Evolutionary conservation across 2,329 filamentous ascomycete genomes (phyloP).

Genomic region (Phialophora chinensis): DNA sequence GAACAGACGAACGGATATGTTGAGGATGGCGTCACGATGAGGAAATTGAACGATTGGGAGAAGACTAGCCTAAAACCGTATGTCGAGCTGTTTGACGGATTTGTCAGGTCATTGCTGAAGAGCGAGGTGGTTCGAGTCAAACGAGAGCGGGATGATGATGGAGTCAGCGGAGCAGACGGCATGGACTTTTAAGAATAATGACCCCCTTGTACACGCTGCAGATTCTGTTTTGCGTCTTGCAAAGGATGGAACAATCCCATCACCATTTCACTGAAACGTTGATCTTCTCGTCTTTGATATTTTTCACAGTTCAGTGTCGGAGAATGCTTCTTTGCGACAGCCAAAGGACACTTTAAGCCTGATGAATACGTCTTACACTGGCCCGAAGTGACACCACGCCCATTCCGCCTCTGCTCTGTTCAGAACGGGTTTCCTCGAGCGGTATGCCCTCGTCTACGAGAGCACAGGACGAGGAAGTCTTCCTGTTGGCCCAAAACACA

Average conservation of each 20-base stretch:
- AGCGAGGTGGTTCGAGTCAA: constrained; percentile 65
- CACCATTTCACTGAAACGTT: not conserved
- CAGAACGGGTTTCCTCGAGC: not conserved
- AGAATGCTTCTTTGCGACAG: not conserved
- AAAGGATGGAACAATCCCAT: not conserved
- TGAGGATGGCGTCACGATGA: constrained; percentile 44
- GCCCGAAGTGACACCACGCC: too few relatives aligned
- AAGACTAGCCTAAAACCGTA: constrained; percentile 96
- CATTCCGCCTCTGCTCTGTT: not conserved
- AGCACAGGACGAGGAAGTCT: not conserved
- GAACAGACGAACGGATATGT: constrained; percentile 45
- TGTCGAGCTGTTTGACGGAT: constrained; percentile 83
- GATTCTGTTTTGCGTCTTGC: not conserved
- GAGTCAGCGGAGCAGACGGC: constrained; percentile 51
- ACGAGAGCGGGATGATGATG: constrained; percentile 58
- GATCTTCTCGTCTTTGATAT: not conserved
- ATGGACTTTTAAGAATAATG: constrained; percentile 67
- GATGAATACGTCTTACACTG: not conserved
- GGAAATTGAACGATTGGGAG: constrained; percentile 81
- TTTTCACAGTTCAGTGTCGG: not conserved
- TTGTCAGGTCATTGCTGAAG: constrained; percentile 78
- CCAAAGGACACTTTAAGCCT: not conserved
- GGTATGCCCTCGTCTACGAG: not conserved
- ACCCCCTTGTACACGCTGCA: not conserved
- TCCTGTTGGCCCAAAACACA: not conserved